These are phyloP conservation scores for Trichosporon faecale DNA, from an alignment of 1,284 basidiomycete species.

Conservation along the genomic window DNA sequence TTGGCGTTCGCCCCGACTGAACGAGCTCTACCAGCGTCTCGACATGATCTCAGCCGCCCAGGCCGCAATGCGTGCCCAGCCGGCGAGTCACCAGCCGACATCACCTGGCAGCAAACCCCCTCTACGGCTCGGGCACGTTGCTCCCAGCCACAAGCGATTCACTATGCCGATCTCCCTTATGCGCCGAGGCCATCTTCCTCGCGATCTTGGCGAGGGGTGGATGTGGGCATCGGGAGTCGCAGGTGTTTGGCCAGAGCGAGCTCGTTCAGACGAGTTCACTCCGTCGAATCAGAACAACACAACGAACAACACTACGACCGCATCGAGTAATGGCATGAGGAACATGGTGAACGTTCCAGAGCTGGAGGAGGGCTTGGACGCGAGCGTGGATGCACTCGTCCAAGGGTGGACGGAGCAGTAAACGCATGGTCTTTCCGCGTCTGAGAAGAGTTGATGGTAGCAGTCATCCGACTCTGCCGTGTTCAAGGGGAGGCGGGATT, in stretches of 20 bases:
- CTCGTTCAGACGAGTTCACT: background rate
- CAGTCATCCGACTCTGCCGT: background rate
- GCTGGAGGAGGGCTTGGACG: slow-evolving; percentile 14
- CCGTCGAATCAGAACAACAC: background rate
- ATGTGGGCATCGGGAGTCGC: slow-evolving; percentile 32
- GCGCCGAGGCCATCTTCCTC: slow-evolving; percentile 28
- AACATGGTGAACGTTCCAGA: slow-evolving; percentile 3
- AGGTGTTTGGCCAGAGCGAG: slow-evolving; percentile 22
- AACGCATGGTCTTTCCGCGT: background rate
- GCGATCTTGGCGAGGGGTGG: slow-evolving; percentile 32
- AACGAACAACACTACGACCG: background rate
- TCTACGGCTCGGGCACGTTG: slow-evolving; percentile 34
- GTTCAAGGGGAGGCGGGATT: background rate
- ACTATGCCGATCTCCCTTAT: slow-evolving; percentile 24
- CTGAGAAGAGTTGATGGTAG: background rate
- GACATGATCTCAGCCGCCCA: slow-evolving; percentile 33
- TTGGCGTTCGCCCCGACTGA: slow-evolving; percentile 45
- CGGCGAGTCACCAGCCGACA: slow-evolving; percentile 16
- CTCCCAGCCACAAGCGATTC: slow-evolving; percentile 37
- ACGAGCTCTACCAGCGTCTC: slow-evolving; percentile 38
- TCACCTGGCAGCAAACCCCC: background rate
- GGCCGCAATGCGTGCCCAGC: slow-evolving; percentile 27
- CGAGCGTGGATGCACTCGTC: slow-evolving; percentile 21
- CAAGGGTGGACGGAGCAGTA: slow-evolving; percentile 21
- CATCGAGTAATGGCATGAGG: background rate